These are phyloP conservation scores for Tilletia indica DNA, from an alignment of 1,284 basidiomycete genomes.

Conservation along the genomic window DNA sequence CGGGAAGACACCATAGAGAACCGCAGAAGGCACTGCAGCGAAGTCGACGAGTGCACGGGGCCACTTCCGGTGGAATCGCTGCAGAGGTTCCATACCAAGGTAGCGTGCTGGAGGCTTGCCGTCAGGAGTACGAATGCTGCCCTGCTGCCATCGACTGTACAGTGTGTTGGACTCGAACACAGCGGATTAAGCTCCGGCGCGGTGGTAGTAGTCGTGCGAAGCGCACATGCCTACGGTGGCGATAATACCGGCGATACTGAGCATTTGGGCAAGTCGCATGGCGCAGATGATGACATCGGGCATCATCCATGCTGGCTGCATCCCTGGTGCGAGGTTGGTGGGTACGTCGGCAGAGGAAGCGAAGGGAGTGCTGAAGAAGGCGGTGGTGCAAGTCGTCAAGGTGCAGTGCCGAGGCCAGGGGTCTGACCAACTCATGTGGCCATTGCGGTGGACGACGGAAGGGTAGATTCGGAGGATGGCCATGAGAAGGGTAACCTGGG, in stretches of 20 bases:
- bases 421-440: conserved; percentile 20
- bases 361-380: conserved; percentile 24
- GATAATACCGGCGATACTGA: conserved; percentile 34
- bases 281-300: conserved; percentile 40
- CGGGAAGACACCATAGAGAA: conserved; percentile 50
- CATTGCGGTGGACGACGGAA: conserved; percentile 23
- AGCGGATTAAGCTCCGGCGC: conserved; percentile 40
- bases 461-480: conserved; percentile 23
- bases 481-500: conserved; percentile 20
- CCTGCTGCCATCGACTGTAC: conserved; percentile 16
- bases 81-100: conserved; percentile 33
- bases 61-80: conserved; percentile 18
- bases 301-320: conserved; percentile 32
- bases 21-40: conserved; percentile 45
- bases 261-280: conserved; percentile 29
- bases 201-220: conserved; percentile 52
- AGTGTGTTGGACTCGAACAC: conserved; percentile 29
- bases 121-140: conserved; percentile 18
- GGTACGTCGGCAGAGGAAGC: conserved; percentile 21
- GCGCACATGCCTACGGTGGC: conserved; percentile 41
- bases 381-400: conserved; percentile 12
- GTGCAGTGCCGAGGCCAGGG: conserved; percentile 15
- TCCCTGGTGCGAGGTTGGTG: conserved; percentile 21
- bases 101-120: conserved; percentile 31
- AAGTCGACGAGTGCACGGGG: conserved; percentile 31